phyloP scores from a whole-genome alignment of 2,329 filamentous ascomycete genomes.

The Cylindrodendrum hubeiense region DNA sequence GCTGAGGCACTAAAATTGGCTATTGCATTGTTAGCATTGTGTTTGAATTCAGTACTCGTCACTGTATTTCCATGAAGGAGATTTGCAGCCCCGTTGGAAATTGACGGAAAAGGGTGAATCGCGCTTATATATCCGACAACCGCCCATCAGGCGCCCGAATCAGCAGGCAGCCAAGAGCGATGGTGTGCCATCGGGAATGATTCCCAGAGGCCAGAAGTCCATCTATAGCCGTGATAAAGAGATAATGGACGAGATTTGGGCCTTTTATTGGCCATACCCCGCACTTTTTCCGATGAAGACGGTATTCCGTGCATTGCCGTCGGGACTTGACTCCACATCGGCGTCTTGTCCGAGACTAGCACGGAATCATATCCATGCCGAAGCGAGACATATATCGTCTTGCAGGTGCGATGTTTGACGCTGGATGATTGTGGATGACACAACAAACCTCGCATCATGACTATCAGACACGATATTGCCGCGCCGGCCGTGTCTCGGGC shows the following conservation, averaged over 20 bases:
- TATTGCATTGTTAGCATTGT: too few relatives aligned
- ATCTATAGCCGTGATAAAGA: neutral
- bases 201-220: neutral
- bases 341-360: neutral
- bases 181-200: neutral
- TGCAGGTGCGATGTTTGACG: neutral
- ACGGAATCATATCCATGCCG: neutral
- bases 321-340: neutral
- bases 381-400: neutral
- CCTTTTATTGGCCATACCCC: neutral
- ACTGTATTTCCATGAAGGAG: too few relatives aligned
- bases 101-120: neutral
- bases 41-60: too few relatives aligned
- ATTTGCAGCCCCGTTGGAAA: neutral
- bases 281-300: neutral
- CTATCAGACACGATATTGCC: conserved; percentile 38
- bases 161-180: neutral
- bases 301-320: neutral
- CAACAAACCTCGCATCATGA: conserved; percentile 25
- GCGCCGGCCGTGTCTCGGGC: conserved; percentile 20
- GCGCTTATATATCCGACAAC: neutral
- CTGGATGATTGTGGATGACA: neutral
- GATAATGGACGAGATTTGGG: neutral
- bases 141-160: neutral
- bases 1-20: too few relatives aligned